These are phyloP conservation scores for Hanseniaspora osmophila DNA, from an alignment of 805 yeast species.

Conservation along the genomic window DNA sequence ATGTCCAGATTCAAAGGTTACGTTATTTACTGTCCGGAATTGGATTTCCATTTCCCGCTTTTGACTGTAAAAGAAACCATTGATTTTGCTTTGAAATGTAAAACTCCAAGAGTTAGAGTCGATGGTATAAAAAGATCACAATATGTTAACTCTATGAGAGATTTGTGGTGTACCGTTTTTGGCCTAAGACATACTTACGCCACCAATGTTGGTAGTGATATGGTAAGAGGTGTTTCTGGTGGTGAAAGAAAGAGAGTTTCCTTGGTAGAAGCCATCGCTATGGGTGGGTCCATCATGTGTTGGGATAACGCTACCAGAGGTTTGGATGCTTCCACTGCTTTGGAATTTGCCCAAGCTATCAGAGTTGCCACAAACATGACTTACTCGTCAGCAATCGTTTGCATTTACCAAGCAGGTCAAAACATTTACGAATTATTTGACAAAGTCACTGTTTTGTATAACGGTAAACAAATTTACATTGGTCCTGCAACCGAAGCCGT, in stretches of 20 bases:
- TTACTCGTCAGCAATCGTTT: slow-evolving; percentile 42
- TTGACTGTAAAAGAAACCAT: slow-evolving; percentile 49
- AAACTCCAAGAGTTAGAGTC: slow-evolving; percentile 44
- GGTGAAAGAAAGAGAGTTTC: slow-evolving; percentile 67
- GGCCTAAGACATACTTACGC: slow-evolving; percentile 41
- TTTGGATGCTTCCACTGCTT: slow-evolving; percentile 47
- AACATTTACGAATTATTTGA: slow-evolving; percentile 41
- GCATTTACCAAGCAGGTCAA: slow-evolving; percentile 48
- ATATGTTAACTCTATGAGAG: slow-evolving; percentile 35
- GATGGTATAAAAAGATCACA: slow-evolving; percentile 35
- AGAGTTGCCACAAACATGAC: slow-evolving; percentile 36
- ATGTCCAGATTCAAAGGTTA: slow-evolving; percentile 41
- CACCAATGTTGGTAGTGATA: slow-evolving; percentile 54
- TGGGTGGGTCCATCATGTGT: slow-evolving; percentile 36
- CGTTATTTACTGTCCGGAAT: slow-evolving; percentile 49
- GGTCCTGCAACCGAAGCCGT: slow-evolving; percentile 35
- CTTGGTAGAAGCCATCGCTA: slow-evolving; percentile 45
- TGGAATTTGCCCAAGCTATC: slow-evolving; percentile 41
- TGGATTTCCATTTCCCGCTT: slow-evolving; percentile 51
- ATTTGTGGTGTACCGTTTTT: slow-evolving; percentile 39
- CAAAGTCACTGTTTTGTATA: slow-evolving; percentile 38
- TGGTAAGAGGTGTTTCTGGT: slow-evolving; percentile 59
- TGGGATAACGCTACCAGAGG: slow-evolving; percentile 58
- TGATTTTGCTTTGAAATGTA: slow-evolving; percentile 37
- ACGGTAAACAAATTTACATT: slow-evolving; percentile 41